These are phyloP conservation scores for Voacanga thouarsii DNA, from an alignment of 257 asterid genomes.

Conservation along the genomic window DNA sequence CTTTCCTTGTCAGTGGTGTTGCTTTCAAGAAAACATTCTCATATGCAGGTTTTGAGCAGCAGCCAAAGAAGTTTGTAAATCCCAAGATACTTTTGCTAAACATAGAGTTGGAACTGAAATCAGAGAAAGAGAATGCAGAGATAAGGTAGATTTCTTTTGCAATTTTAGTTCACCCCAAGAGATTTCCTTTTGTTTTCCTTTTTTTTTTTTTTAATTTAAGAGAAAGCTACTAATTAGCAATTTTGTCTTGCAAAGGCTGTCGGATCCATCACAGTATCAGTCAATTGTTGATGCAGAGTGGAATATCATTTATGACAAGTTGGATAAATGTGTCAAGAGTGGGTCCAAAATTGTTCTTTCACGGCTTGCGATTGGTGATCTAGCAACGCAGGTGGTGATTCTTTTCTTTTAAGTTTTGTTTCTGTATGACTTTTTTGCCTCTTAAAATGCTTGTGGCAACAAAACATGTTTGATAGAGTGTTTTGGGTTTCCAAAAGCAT, in stretches of 20 bases:
- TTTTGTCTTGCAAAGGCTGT: conserved; percentile 46
- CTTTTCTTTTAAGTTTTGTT: neutral
- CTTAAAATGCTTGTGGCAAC: neutral
- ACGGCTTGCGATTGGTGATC: conserved; percentile 92
- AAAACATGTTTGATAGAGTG: neutral
- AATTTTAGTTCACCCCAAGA: neutral
- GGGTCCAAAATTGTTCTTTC: conserved; percentile 90
- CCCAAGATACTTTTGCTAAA: conserved; percentile 86
- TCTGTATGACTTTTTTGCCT: neutral
- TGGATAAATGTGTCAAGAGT: conserved; percentile 89
- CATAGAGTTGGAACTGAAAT: conserved; percentile 92
- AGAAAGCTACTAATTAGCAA: conserved; percentile 19
- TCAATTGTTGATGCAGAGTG: conserved; percentile 97
- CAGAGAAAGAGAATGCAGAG: conserved; percentile 99
- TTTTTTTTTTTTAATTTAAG: neutral
- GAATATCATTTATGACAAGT: conserved; percentile 85
- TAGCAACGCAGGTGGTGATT: conserved; percentile 73
- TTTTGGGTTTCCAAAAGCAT: neutral
- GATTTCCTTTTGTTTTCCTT: neutral
- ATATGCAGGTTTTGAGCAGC: conserved; percentile 99
- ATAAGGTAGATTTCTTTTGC: conserved; percentile 54
- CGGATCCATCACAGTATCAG: conserved; percentile 89
- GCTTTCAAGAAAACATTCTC: conserved; percentile 99
- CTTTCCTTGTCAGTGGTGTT: conserved; percentile 94
- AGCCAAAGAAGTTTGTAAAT: conserved; percentile 73